Conservation (phyloP, 129 eudicot genomes). For the Rutidosis leptorrhynchoides region DNA sequence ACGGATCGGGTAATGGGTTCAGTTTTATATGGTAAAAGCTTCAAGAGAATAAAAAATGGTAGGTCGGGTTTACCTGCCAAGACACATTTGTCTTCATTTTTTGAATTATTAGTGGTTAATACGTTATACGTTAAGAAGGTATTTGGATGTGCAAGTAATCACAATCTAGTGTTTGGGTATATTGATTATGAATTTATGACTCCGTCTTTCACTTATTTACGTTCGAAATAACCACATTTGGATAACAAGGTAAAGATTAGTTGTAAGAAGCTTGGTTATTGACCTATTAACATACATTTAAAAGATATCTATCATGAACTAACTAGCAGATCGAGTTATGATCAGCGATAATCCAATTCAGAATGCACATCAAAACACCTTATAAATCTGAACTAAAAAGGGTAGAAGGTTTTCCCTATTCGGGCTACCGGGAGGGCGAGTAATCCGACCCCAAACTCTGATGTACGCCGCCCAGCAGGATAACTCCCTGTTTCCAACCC, state of each 20-base stretch:
- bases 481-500: too few relatives aligned
- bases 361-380: not conserved
- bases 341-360: not conserved
- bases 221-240: too few relatives aligned
- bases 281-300: not conserved
- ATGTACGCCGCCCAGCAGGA: too few relatives aligned
- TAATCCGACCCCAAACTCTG: not conserved
- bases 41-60: not conserved
- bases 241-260: not conserved
- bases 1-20: not conserved
- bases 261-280: not conserved
- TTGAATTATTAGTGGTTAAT: not conserved
- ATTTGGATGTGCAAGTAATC: not conserved
- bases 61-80: not conserved
- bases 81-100: not conserved
- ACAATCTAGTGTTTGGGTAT: not conserved
- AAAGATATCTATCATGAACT: not conserved
- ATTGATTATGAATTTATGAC: too few relatives aligned
- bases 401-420: too few relatives aligned
- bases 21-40: not conserved
- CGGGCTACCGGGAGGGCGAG: too few relatives aligned
- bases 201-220: too few relatives aligned
- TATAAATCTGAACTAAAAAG: not conserved
- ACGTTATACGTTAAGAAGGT: not conserved
- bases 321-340: not conserved